Evolutionary conservation across 805 yeast species (phyloP), one percentile per base, ranked within the genome.

Genomic region (Kazachstania viticola): DNA sequence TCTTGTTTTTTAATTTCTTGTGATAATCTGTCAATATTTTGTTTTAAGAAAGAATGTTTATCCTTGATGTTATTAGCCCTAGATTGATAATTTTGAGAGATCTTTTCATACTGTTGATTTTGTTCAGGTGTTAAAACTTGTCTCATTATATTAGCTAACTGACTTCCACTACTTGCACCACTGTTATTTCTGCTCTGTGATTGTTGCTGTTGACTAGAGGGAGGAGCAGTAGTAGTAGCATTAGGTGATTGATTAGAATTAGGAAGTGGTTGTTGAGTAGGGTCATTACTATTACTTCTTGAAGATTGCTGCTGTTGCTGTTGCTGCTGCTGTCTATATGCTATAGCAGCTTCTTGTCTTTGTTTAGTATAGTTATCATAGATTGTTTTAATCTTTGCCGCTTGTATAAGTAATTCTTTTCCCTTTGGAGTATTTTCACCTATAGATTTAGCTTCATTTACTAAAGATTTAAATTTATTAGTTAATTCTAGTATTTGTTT

Each of bases 351-450:
- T 33, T 42, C 56, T 39, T 48, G 56, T 39, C 47, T 46, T 38
- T 42, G 59, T 35, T 44, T 67, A 64, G 39, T 70, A 44, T 69
- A 73, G 34, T 68, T 70, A 31, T 75, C 59, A 46, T 79, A 61
- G 21, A 78, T 62, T 28, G 69, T 70, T 49, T 73, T 76, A 40
- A 79, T 73, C 33, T 67, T 68, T 27, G 77, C 74, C 3, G 83
- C 84, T 39, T 70, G 72, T 37, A 63, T 64, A 42, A 71, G 56
- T 43, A 77, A 78, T 39, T 73, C 75, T 42, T 71, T 69, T 14
- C 83, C 84, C 36, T 64, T 72, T 0, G 69, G 73, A 0, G 76
- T 66, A 17, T 67, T 71, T 21, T 64, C 63, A 3, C 83, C 82
- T 1, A 76, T 67, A 13, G 67, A 67, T 43, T 70, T 72, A 1